Conservation (phyloP, 2,329 filamentous ascomycete species). For the Exophiala bonariae region DNA sequence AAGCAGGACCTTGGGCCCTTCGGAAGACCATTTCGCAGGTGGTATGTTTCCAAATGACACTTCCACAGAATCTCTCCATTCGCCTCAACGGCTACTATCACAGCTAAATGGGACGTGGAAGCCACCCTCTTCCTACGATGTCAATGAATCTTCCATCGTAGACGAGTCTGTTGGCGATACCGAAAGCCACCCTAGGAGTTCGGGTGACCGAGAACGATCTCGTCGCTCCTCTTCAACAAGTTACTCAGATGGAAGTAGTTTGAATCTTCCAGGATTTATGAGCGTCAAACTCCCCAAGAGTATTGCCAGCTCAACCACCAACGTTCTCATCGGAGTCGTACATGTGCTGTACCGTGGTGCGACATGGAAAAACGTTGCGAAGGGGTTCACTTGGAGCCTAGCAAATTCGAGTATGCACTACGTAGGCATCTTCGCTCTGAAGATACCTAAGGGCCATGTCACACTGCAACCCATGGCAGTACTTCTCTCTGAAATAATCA, state of each 20-base stretch:
- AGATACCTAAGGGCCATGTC: slow-evolving; percentile 32
- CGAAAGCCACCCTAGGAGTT: slow-evolving; percentile 17
- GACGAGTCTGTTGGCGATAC: slow-evolving; percentile 13
- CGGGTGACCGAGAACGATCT: slow-evolving; percentile 6
- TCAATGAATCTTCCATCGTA: too few species aligned
- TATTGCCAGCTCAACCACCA: slow-evolving; percentile 6
- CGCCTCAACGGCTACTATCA: neutral
- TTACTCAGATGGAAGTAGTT: slow-evolving; percentile 12
- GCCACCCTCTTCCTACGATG: too few species aligned
- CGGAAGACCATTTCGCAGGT: slow-evolving; percentile 18
- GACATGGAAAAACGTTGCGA: slow-evolving; percentile 28
- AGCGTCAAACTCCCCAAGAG: slow-evolving; percentile 8
- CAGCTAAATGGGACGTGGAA: too few species aligned
- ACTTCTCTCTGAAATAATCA: slow-evolving; percentile 33
- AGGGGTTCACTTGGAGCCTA: slow-evolving; percentile 36
- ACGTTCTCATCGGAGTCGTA: slow-evolving; percentile 12
- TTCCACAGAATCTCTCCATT: neutral
- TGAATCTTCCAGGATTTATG: slow-evolving; percentile 17
- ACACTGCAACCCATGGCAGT: slow-evolving; percentile 29
- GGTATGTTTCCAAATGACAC: neutral
- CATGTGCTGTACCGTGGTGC: slow-evolving; percentile 29
- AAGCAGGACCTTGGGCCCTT: slow-evolving; percentile 15
- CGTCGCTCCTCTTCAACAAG: slow-evolving; percentile 9
- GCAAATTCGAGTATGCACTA: slow-evolving; percentile 38
- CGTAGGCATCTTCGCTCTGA: slow-evolving; percentile 31